Percentiles rank a stretch among this genome's conserved stretches.
Conservation (phyloP, 139 green algal genomes). For the Chlorella sp. region DNA sequence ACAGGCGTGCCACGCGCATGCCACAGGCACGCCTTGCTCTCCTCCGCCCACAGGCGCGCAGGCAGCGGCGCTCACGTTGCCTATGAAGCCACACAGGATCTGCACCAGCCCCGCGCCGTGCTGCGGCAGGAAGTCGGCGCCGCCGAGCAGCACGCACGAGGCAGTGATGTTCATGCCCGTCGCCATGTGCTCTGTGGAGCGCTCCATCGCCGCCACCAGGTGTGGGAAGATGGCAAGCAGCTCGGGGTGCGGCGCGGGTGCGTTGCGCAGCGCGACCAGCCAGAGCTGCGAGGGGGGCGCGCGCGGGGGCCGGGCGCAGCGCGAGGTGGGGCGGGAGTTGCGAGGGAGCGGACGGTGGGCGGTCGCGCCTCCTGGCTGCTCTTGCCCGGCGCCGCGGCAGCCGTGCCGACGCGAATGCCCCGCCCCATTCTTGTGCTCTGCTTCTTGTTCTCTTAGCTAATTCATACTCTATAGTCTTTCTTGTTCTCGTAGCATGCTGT, state of each 20-base stretch:
- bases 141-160: slow-evolving; percentile 70
- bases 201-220: slow-evolving; percentile 58
- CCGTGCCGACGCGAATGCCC: too few species aligned
- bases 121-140: slow-evolving; percentile 62
- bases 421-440: too few species aligned
- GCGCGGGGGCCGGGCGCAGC: background rate
- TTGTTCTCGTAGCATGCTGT: too few species aligned
- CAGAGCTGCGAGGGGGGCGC: slow-evolving; percentile 70
- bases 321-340: background rate
- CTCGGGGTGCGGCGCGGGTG: slow-evolving; percentile 43
- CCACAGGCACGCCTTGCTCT: too few species aligned
- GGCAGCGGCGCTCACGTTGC: too few species aligned
- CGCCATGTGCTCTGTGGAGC: slow-evolving; percentile 73
- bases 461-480: too few species aligned
- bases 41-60: too few species aligned
- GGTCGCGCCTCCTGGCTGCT: too few species aligned
- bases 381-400: too few species aligned
- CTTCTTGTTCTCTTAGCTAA: too few species aligned
- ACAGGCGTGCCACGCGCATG: too few species aligned
- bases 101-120: slow-evolving; percentile 56
- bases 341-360: too few species aligned
- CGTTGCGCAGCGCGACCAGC: slow-evolving; percentile 83
- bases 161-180: slow-evolving; percentile 50
- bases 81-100: slow-evolving; percentile 56
- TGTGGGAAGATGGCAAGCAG: slow-evolving; percentile 69